Base-by-base conservation (phyloP, 345 rosid species). In the Salix suchowensis region DNA sequence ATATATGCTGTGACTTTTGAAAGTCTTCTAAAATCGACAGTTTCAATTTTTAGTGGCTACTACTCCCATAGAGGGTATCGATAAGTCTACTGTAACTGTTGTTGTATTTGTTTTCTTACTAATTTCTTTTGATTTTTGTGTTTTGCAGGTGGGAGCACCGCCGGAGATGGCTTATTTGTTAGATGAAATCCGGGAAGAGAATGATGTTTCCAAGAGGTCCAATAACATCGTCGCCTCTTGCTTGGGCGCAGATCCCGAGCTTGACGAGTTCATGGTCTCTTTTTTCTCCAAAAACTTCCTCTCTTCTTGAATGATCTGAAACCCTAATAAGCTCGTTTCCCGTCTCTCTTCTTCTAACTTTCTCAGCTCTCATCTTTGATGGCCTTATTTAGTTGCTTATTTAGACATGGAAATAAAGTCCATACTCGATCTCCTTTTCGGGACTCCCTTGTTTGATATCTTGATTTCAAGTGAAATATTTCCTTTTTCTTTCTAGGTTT, bases 231-330 rank as follows among this genome's bases (percentile, higher is more conserved):
- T 58, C 70, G 42, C 86, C 46, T 55, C 80, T 48, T 60, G 77
- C 75, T 78, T 74, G 60, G 91, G 83, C 50, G 75, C 76, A 54
- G 89, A 89, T 83, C 92, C 88, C 48, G 90, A 87, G 83, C 92
- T 89, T 16, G 92, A 89, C 81, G 85, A 89, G 69, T 89, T 89
- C 86, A 89, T 89, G 92, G 92, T 89, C 68, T 73, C 75, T 69
- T 34, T 48, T 67, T 50, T 15, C 16, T 10, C 23, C 8, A 10
- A 55, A 1, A 9, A 21, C 61, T 55, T 55, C 39, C 26, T 67
- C 26, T 61, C 18, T 60, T 13, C 55, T 54, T 28, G 46, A 37
- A 34, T 24, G 36, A 11, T 7, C 21, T 24, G 11, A 55, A 55
- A 55, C 61, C 61, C 61, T 21, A 55, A 55, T 9, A 55, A 55